A percentile compares a stretch with the other conserved stretches of the same genome.
phyloP scores from a whole-genome alignment of 2,329 filamentous ascomycete species.

The Pyrenophora tritici-repentis region DNA sequence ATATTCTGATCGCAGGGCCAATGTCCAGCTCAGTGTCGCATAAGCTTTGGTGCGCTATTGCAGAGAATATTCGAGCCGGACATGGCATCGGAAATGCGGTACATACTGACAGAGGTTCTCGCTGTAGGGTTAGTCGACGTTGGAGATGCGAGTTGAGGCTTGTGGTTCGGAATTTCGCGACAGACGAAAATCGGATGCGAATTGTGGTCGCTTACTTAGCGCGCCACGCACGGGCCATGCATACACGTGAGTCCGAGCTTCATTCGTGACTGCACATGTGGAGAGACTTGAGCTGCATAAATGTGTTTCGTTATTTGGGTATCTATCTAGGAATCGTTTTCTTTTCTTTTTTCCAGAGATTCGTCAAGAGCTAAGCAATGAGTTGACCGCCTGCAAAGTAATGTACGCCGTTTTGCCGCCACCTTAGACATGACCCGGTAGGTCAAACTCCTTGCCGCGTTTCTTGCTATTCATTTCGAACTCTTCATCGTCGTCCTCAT shows the following conservation, averaged over 20 bases:
- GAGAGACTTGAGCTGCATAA: neutral
- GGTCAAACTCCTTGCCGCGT: slow-evolving; percentile 37
- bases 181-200: slow-evolving; percentile 23
- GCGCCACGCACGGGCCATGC: slow-evolving; percentile 3
- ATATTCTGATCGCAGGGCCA: neutral
- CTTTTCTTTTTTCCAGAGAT: neutral
- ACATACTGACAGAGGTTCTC: slow-evolving; percentile 35
- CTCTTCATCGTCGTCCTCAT: slow-evolving; percentile 37
- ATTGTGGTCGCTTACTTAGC: slow-evolving; percentile 28
- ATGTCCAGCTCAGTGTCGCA: neutral
- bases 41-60: neutral
- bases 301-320: slow-evolving; percentile 4
- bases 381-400: no score
- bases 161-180: slow-evolving; percentile 21
- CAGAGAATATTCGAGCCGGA: neutral
- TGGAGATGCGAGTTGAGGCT: slow-evolving; percentile 27
- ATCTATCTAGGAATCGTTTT: slow-evolving; percentile 6
- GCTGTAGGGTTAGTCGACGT: slow-evolving; percentile 36
- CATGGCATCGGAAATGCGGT: neutral
- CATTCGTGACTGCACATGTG: neutral
- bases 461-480: slow-evolving; percentile 28
- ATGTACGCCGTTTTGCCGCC: no score
- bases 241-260: slow-evolving; percentile 9
- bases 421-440: slow-evolving; percentile 46
- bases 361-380: neutral